A percentile compares a stretch with the other conserved stretches of the same genome.
phyloP scores from a whole-genome alignment of 306 rosid genomes.

The Begonia masoniana region DNA sequence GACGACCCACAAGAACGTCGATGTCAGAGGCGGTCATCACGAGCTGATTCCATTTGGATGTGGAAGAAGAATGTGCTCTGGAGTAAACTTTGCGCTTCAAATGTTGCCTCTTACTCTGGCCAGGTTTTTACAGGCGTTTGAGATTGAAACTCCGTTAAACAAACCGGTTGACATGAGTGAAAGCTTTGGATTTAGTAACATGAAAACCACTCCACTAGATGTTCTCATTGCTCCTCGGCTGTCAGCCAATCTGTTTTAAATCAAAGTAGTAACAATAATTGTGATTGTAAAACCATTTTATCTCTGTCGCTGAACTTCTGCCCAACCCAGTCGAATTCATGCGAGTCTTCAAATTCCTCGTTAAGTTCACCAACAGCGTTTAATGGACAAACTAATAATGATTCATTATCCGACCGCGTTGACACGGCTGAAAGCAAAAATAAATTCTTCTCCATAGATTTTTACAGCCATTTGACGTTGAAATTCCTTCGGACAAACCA shows the following conservation, averaged over 20 bases:
- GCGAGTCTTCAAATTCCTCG: too few relatives aligned
- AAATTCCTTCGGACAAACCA: background rate
- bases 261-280: too few relatives aligned
- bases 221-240: constrained; percentile 37
- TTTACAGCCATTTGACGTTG: too few relatives aligned
- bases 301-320: too few relatives aligned
- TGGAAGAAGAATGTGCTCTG: constrained; percentile 55
- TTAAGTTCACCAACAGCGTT: too few relatives aligned
- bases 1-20: constrained; percentile 23
- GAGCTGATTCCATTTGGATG: constrained; percentile 42
- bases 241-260: constrained; percentile 1
- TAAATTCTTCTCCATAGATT: background rate
- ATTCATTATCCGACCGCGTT: too few relatives aligned
- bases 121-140: constrained; percentile 33
- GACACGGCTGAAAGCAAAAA: too few relatives aligned
- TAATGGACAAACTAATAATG: too few relatives aligned
- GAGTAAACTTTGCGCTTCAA: constrained; percentile 21
- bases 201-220: constrained; percentile 33
- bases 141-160: constrained; percentile 14
- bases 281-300: too few relatives aligned
- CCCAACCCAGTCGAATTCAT: background rate
- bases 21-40: constrained; percentile 31
- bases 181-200: constrained; percentile 19
- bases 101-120: constrained; percentile 26
- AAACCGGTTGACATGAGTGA: constrained; percentile 35